These are phyloP conservation scores for Chenopodium suecicum DNA, from an alignment of 148 eudicot species.

Conservation along the genomic window DNA sequence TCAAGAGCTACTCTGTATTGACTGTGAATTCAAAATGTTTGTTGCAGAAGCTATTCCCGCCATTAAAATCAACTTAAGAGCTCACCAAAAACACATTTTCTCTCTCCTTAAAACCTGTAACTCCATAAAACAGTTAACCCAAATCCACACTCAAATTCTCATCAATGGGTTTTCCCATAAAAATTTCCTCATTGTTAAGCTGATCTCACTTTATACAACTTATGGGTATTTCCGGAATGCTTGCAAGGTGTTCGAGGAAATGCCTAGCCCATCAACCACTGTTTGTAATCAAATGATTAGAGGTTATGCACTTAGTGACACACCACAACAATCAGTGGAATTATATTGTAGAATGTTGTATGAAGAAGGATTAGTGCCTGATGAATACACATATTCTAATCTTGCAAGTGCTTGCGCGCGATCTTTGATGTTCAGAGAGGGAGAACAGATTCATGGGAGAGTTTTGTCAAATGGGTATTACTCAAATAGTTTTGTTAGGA, in stretches of 20 bases:
- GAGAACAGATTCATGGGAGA: slow-evolving; percentile 59
- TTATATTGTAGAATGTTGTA: slow-evolving; percentile 38
- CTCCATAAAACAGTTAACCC: slow-evolving; percentile 31
- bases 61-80: slow-evolving; percentile 30
- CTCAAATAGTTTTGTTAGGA: slow-evolving; percentile 45
- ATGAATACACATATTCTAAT: slow-evolving; percentile 52
- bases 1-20: too few species aligned
- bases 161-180: slow-evolving; percentile 44
- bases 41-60: slow-evolving; percentile 34
- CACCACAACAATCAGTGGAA: slow-evolving; percentile 32
- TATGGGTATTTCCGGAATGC: slow-evolving; percentile 35
- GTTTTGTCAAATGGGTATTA: slow-evolving; percentile 50
- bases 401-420: slow-evolving; percentile 44
- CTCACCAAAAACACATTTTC: slow-evolving; percentile 49
- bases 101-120: slow-evolving; percentile 41
- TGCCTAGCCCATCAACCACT: slow-evolving; percentile 43
- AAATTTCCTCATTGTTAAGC: slow-evolving; percentile 37
- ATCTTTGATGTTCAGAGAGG: slow-evolving; percentile 41
- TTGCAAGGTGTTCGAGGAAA: slow-evolving; percentile 31
- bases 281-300: slow-evolving; percentile 63
- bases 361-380: slow-evolving; percentile 27
- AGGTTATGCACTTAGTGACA: slow-evolving; percentile 26
- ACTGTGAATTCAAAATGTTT: slow-evolving; percentile 29
- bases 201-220: slow-evolving; percentile 37
- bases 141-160: slow-evolving; percentile 60